These are phyloP conservation scores for Trichoderma atroviride DNA, from an alignment of 2,329 filamentous ascomycete genomes.

Conservation along the genomic window DNA sequence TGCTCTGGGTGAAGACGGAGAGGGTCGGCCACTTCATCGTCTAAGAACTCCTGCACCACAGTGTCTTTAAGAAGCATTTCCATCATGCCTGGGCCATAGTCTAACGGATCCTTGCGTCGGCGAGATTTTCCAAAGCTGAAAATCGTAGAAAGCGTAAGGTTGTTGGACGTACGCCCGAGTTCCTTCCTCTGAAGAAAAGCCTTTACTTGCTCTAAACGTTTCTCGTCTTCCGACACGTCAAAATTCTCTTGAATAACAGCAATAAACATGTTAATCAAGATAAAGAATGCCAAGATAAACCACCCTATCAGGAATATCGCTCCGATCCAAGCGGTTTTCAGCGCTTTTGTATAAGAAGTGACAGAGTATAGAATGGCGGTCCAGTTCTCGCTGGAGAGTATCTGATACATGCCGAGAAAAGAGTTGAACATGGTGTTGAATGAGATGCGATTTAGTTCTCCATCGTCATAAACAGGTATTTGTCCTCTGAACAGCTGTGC, in stretches of 20 bases:
- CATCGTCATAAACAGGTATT: constrained; percentile 67
- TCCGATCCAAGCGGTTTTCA: constrained; percentile 86
- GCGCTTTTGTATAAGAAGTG: constrained; percentile 66
- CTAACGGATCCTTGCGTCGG: constrained; percentile 76
- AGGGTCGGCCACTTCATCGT: constrained; percentile 61
- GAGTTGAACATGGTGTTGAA: constrained; percentile 94
- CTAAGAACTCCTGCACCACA: constrained; percentile 91
- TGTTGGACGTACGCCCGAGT: constrained; percentile 70
- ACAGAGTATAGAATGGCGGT: constrained; percentile 83
- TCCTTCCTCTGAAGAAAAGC: constrained; percentile 93
- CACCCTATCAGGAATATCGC: constrained; percentile 89
- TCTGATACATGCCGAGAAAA: constrained; percentile 96
- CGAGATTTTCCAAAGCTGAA: constrained; percentile 64
- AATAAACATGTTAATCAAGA: constrained; percentile 99
- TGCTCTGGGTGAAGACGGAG: constrained; percentile 36
- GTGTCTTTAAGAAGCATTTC: constrained; percentile 97
- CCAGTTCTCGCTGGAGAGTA: constrained; percentile 96
- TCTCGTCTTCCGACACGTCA: constrained; percentile 97
- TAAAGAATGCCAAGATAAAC: constrained; percentile 95
- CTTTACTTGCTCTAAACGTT: constrained; percentile 93
- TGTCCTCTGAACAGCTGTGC: constrained; percentile 90
- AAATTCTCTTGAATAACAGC: constrained; percentile 99
- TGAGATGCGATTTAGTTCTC: constrained; percentile 67
- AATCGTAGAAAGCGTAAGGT: constrained; percentile 74
- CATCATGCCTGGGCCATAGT: constrained; percentile 87